phyloP scores from a whole-genome alignment of 2,329 filamentous ascomycete species.

The Fusarium continuum region DNA sequence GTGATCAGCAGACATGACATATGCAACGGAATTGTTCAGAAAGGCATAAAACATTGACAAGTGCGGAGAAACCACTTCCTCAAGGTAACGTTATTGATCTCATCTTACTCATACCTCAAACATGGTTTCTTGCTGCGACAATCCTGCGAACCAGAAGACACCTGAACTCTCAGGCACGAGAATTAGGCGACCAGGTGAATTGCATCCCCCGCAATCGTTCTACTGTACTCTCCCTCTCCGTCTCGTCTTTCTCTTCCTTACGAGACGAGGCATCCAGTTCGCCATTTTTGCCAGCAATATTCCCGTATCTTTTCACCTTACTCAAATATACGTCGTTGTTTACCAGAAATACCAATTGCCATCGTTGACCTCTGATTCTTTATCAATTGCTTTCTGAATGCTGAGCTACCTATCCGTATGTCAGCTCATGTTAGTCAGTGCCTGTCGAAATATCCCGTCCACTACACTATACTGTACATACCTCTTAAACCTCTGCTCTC shows the following conservation, averaged over 20 bases:
- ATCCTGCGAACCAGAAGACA: neutral
- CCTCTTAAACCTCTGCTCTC: neutral
- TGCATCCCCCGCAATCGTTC: neutral
- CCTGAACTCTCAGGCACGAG: slow-evolving; percentile 21
- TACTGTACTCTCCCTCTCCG: neutral
- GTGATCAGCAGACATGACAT: neutral
- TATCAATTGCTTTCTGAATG: neutral
- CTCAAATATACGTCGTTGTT: neutral
- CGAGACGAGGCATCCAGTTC: neutral
- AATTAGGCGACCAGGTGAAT: slow-evolving; percentile 16
- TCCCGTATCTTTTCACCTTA: neutral
- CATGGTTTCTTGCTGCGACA: neutral
- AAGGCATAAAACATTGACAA: too few relatives aligned
- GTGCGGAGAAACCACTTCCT: too few relatives aligned
- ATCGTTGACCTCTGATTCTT: neutral
- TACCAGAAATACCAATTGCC: neutral
- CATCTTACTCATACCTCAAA: neutral
- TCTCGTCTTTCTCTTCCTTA: neutral
- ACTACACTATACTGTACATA: too few relatives aligned
- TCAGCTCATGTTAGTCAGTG: neutral
- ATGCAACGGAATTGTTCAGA: too few relatives aligned
- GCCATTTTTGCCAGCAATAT: neutral
- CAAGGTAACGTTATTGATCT: neutral
- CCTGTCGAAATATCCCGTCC: neutral
- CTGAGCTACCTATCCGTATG: too few relatives aligned